Evolutionary conservation across 106 monocot species (phyloP), one percentile per base, ranked within the genome.

Genomic region (Vanilla planifolia): DNA sequence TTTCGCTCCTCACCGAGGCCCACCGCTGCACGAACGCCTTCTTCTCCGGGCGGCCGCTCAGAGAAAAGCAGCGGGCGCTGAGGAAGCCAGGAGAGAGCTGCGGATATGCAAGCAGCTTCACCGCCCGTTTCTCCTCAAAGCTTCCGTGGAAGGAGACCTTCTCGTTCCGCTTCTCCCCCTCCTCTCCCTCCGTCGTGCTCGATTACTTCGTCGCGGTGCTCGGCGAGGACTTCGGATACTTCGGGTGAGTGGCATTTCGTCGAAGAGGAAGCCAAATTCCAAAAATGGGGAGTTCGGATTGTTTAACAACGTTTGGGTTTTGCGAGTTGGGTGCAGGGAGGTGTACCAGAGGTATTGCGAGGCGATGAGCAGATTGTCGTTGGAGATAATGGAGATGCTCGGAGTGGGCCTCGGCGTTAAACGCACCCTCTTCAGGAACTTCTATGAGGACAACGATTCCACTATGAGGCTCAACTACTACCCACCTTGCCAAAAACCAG

Each of bases 91-190:
- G 91, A 4, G 81, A 91, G 81, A 81, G 81, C 67, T 88, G 73
- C 63, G 96, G 96, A n/a, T 98, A 98, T 34, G 84, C 91, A 0
- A 91, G 91, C 70, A 88, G 91, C 69, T 91, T 91, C 70, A 88
- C 82, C 8, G 91, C 84, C 2, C 71, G 96, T 28, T 98, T 98
- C 79, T 69, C 84, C 3, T 65, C 58, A 44, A 91, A 88, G 58
- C 88, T 98, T 6, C 96, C 90, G 0, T 96, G 95, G 95, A 91
- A 90, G 68, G 95, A 91, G 73, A 91, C 83, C 20, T 70, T 96
- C 44, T 86, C 90, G 24, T 79, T 95, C 30, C 71, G 68, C 23
- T 78, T 71, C 74, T 82, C 82, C 7, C 20, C 51, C 48, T 58
- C 59, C 4, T 46, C 70, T 1, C 8, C 70, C 60, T 40, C 35